Conservation (phyloP, 1,284 basidiomycete genomes). For the Ganoderma resinaceum region DNA sequence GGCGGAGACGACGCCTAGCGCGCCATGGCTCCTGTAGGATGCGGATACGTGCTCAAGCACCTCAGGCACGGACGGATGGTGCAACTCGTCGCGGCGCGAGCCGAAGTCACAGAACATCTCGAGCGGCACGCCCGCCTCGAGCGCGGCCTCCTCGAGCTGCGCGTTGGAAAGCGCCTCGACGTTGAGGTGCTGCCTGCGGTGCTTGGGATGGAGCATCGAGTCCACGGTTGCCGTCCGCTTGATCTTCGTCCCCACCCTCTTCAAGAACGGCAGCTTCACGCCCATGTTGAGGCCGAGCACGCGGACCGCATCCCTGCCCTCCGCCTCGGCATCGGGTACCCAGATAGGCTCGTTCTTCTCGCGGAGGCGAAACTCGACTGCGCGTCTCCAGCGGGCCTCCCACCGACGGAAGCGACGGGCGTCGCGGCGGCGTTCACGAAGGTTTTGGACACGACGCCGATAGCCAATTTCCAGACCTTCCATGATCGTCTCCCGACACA, state of each 20-base stretch:
- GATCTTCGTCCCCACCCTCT: constrained; percentile 16
- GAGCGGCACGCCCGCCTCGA: constrained; percentile 68
- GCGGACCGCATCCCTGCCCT: constrained; percentile 29
- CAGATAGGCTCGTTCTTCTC: constrained; percentile 56
- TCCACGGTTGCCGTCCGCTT: constrained; percentile 25
- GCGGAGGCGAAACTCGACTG: constrained; percentile 63
- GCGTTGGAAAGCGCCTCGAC: constrained; percentile 57
- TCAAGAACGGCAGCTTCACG: constrained; percentile 20
- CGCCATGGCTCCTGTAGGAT: neutral
- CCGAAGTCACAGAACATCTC: constrained; percentile 46
- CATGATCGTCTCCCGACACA: constrained; percentile 74
- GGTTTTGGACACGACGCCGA: constrained; percentile 54
- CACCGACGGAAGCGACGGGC: constrained; percentile 47
- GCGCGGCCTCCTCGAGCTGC: constrained; percentile 64
- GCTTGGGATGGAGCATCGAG: constrained; percentile 33
- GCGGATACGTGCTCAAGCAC: neutral
- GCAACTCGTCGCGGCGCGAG: constrained; percentile 10
- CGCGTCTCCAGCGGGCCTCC: constrained; percentile 60
- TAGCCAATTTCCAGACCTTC: constrained; percentile 72
- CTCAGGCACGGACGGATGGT: neutral
- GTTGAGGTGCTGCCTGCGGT: constrained; percentile 61
- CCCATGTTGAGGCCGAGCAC: constrained; percentile 32
- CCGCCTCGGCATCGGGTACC: constrained; percentile 47
- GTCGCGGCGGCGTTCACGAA: constrained; percentile 49
- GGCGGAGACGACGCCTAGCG: constrained; percentile 1